Evolutionary conservation across 139 green algal genomes (phyloP).

Genomic region (Picochlorum sp.): DNA sequence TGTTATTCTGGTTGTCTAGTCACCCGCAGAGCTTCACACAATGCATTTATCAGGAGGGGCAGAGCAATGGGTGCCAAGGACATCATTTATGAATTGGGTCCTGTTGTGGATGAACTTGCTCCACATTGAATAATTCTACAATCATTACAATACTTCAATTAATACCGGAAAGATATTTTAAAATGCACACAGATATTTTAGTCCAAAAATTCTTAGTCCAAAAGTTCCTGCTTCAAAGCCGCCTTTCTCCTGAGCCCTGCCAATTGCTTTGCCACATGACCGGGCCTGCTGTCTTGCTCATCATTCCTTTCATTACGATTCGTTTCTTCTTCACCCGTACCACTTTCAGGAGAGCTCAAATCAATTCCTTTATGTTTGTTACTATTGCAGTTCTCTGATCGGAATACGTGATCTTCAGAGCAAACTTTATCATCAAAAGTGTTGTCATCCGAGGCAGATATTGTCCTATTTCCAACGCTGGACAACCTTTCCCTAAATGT

Average conservation of each 20-base stretch:
- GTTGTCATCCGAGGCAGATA: too few relatives aligned
- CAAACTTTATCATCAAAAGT: too few relatives aligned
- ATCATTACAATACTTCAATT: not conserved
- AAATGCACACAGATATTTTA: not conserved
- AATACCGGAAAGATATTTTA: not conserved
- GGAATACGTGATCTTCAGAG: too few relatives aligned
- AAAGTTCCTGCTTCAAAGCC: not conserved
- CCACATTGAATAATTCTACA: not conserved
- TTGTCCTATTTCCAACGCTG: too few relatives aligned
- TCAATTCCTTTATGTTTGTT: too few relatives aligned
- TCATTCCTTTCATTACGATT: not conserved
- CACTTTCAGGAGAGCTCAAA: too few relatives aligned
- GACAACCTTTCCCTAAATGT: too few relatives aligned
- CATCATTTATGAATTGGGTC: conserved; percentile 15
- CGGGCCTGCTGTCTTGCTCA: too few relatives aligned
- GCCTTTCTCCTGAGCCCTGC: not conserved
- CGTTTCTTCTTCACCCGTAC: not conserved
- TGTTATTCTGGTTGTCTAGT: conserved; percentile 22
- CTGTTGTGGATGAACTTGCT: conserved; percentile 4
- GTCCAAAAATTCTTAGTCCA: not conserved
- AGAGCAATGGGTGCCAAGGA: conserved; percentile 23
- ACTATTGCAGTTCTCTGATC: too few relatives aligned
- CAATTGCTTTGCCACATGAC: conserved; percentile 4
- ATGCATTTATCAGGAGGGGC: conserved; percentile 10
- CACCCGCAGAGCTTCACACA: conserved; percentile 5